Conservation (phyloP, 805 yeast species). For the Barnettozyma botsteinii region DNA sequence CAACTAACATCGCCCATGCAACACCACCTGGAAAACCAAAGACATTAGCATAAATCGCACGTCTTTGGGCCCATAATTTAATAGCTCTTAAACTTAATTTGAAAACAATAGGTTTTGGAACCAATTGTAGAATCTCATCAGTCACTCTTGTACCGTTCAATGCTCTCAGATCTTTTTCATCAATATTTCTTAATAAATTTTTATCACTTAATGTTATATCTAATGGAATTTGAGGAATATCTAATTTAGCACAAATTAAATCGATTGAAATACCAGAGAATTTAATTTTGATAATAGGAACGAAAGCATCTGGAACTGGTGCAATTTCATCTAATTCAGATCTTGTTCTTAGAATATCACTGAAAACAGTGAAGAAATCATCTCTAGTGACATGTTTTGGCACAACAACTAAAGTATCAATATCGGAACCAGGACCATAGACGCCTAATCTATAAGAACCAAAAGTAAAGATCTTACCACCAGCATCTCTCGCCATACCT, state of each 20-base stretch:
- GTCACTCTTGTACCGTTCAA: constrained; percentile 96
- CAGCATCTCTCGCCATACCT: constrained; percentile 96
- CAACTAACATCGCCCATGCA: constrained; percentile 99
- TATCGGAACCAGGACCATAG: constrained; percentile 97
- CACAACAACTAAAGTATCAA: constrained; percentile 92
- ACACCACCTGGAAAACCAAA: constrained; percentile 99
- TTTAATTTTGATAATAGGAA: constrained; percentile 90
- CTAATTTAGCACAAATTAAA: constrained; percentile 77
- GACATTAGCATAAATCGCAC: constrained; percentile 91
- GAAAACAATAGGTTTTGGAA: constrained; percentile 90
- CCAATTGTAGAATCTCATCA: constrained; percentile 82
- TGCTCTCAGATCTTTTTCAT: constrained; percentile 85
- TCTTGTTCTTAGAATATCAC: constrained; percentile 57
- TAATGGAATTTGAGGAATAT: constrained; percentile 76
- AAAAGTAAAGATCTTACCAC: constrained; percentile 94
- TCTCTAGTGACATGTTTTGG: constrained; percentile 93
- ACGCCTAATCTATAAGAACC: constrained; percentile 95
- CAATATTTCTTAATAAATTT: constrained; percentile 77
- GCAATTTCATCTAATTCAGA: constrained; percentile 87
- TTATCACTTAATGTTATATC: constrained; percentile 77
- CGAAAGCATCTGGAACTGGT: constrained; percentile 94
- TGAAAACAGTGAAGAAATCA: constrained; percentile 83
- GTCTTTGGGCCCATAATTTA: constrained; percentile 93
- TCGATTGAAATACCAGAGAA: constrained; percentile 92
- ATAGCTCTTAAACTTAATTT: constrained; percentile 89